These are phyloP conservation scores for Basipetospora chlamydospora DNA, from an alignment of 2,329 filamentous ascomycete genomes.

Conservation along the genomic window DNA sequence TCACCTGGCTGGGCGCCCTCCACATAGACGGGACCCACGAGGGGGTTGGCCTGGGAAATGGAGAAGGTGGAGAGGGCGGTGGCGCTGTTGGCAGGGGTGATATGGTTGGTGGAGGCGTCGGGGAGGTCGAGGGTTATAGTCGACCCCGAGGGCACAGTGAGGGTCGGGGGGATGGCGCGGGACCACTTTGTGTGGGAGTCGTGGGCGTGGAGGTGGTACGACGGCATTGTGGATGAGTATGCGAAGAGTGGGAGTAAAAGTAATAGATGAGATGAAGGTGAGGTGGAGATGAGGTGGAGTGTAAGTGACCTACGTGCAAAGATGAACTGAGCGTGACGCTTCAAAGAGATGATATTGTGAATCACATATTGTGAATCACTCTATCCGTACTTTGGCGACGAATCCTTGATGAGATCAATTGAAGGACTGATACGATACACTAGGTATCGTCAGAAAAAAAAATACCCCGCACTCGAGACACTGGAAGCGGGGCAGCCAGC, in stretches of 20 bases:
- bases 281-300: background rate
- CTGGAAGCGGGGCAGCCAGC: too few species aligned
- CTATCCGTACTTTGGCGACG: too few species aligned
- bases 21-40: slow-evolving; percentile 34
- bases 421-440: too few species aligned
- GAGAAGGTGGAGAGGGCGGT: slow-evolving; percentile 26
- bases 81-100: slow-evolving; percentile 25
- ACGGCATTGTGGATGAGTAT: slow-evolving; percentile 7
- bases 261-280: too few species aligned
- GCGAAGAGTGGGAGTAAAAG: too few species aligned
- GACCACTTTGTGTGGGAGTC: slow-evolving; percentile 33
- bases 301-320: too few species aligned
- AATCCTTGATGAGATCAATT: too few species aligned
- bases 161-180: slow-evolving; percentile 25
- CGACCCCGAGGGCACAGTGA: slow-evolving; percentile 31
- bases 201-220: slow-evolving; percentile 13
- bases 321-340: too few species aligned
- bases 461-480: too few species aligned
- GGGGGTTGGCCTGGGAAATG: slow-evolving; percentile 27
- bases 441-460: too few species aligned
- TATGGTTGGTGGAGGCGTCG: slow-evolving; percentile 35
- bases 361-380: too few species aligned
- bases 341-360: too few species aligned
- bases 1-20: slow-evolving; percentile 34
- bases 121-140: slow-evolving; percentile 32